A percentile compares a stretch with the other conserved stretches of the same genome.
phyloP scores from a whole-genome alignment of 768 basidiomycete species.

The Tremella mesenterica region DNA sequence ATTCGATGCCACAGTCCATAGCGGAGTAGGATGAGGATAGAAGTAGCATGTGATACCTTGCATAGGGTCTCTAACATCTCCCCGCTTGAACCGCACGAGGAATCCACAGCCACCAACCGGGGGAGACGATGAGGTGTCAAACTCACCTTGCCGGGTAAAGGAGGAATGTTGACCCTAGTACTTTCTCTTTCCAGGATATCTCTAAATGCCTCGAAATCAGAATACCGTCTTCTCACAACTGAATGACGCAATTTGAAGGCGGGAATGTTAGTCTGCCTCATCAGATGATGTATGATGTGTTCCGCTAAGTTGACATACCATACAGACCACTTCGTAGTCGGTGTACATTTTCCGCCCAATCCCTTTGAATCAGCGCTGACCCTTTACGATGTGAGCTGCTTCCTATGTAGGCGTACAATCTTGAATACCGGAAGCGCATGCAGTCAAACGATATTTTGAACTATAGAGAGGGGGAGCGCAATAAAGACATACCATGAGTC shows the following conservation, averaged over 20 bases:
- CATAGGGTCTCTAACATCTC: too few species aligned
- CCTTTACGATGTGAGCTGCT: too few species aligned
- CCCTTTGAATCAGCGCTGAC: slow-evolving; percentile 49
- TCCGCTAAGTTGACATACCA: slow-evolving; percentile 51
- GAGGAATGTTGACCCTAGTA: slow-evolving; percentile 93
- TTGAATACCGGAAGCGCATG: too few species aligned
- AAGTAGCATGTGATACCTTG: too few species aligned
- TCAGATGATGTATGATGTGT: neutral
- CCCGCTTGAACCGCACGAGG: too few species aligned
- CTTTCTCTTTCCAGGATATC: slow-evolving; percentile 96
- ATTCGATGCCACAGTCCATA: neutral
- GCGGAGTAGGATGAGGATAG: neutral
- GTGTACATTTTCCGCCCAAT: slow-evolving; percentile 99
- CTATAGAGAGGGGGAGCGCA: too few species aligned
- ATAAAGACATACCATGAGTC: slow-evolving; percentile 68
- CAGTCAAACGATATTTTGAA: neutral
- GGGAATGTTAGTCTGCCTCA: slow-evolving; percentile 83
- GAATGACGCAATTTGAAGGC: slow-evolving; percentile 96
- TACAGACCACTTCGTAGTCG: slow-evolving; percentile 97
- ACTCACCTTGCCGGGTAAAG: slow-evolving; percentile 74
- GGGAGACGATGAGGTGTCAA: neutral
- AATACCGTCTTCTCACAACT: slow-evolving; percentile 76
- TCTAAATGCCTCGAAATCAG: slow-evolving; percentile 91
- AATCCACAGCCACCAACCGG: too few species aligned
- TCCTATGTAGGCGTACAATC: too few species aligned